A percentile compares a stretch with the other conserved stretches of the same genome.
Evolutionary conservation across 129 eudicot genomes (phyloP).

Genomic region (carrot (Daucus carota)): DNA sequence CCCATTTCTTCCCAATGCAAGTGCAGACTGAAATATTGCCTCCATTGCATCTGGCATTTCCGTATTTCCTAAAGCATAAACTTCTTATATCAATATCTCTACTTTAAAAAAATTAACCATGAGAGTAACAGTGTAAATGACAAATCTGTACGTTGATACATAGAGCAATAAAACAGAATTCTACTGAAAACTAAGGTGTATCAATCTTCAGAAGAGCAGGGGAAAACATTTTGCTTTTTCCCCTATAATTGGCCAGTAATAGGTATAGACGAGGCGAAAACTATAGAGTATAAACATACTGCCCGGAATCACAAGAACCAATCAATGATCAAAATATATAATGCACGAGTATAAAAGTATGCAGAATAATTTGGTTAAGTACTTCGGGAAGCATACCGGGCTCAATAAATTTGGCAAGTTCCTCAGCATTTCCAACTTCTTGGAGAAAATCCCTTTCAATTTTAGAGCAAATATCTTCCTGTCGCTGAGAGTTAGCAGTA

Average conservation of each 20-base stretch:
- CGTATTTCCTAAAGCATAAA: slow-evolving; percentile 39
- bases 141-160: not conserved
- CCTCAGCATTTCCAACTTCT: slow-evolving; percentile 89
- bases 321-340: not conserved
- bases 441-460: slow-evolving; percentile 73
- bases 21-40: slow-evolving; percentile 77
- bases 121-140: not conserved
- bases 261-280: not conserved
- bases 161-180: not conserved
- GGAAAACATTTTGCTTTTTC: not conserved
- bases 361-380: not conserved
- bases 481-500: slow-evolving; percentile 30
- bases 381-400: slow-evolving; percentile 44
- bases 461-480: slow-evolving; percentile 44
- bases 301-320: not conserved
- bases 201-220: not conserved
- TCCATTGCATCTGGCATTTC: slow-evolving; percentile 99
- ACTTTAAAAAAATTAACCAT: not conserved
- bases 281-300: not conserved
- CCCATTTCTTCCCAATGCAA: slow-evolving; percentile 69
- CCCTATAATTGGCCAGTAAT: not conserved
- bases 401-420: slow-evolving; percentile 62
- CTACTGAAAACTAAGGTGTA: not conserved
- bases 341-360: not conserved
- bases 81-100: not conserved